phyloP scores from a whole-genome alignment of 116 monocot species.

The Dioscorea cayenensis region DNA sequence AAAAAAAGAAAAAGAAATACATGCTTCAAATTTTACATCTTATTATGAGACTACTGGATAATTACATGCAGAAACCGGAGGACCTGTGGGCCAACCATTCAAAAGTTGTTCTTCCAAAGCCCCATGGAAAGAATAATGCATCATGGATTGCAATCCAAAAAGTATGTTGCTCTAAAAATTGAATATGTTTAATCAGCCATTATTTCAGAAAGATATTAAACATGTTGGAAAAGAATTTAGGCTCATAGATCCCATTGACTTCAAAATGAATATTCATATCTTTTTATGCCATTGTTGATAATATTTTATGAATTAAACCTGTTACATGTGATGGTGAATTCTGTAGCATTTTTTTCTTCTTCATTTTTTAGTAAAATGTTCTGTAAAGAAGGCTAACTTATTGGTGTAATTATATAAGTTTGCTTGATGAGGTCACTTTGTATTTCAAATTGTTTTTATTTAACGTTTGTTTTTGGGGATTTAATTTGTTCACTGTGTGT shows the following conservation, averaged over 20 bases:
- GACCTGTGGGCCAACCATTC: constrained; percentile 94
- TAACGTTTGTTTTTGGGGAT: too few relatives aligned
- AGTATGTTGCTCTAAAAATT: constrained; percentile 27
- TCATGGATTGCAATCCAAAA: constrained; percentile 87
- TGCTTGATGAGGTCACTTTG: too few relatives aligned
- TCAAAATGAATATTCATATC: not conserved
- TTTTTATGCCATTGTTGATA: not conserved
- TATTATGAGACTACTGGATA: constrained; percentile 3
- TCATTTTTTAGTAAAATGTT: not conserved
- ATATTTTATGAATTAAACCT: not conserved
- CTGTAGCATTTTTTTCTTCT: not conserved
- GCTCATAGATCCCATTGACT: not conserved
- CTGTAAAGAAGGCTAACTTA: too few relatives aligned
- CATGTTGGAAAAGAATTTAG: not conserved
- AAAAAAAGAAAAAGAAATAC: too few relatives aligned
- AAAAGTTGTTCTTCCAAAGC: constrained; percentile 78
- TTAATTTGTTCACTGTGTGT: too few relatives aligned
- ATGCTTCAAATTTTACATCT: too few relatives aligned
- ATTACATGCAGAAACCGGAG: constrained; percentile 66
- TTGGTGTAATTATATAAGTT: too few relatives aligned
- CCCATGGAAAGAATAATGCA: constrained; percentile 66
- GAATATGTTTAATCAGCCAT: not conserved
- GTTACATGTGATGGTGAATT: not conserved
- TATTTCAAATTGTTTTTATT: too few relatives aligned
- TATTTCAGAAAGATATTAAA: not conserved